Evolutionary conservation across 2,329 filamentous ascomycete species (phyloP).

Genomic region (Myriosclerotinia duriaeana): DNA sequence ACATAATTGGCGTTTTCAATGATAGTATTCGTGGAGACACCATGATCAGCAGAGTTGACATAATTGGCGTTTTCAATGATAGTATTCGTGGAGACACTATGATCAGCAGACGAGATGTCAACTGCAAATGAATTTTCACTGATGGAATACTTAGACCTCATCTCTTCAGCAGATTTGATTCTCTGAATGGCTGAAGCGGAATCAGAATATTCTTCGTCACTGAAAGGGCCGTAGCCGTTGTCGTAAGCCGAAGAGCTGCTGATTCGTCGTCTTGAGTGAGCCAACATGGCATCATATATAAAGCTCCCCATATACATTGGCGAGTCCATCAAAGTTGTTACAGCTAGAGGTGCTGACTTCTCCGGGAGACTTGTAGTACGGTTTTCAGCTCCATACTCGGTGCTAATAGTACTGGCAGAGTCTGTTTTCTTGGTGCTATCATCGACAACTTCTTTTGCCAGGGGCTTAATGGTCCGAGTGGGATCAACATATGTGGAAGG

Average conservation of each 20-base stretch:
- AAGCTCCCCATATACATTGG: background rate
- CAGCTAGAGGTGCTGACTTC: background rate
- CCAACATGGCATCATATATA: background rate
- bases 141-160: background rate
- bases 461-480: background rate
- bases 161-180: background rate
- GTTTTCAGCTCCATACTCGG: too few species aligned
- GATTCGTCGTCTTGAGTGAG: background rate
- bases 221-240: background rate
- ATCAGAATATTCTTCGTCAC: background rate
- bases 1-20: background rate
- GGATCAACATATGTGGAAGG: background rate
- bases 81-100: too few species aligned
- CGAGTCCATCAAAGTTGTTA: background rate
- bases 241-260: conserved; percentile 9
- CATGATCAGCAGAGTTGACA: background rate
- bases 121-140: background rate
- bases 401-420: background rate
- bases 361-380: background rate
- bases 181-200: background rate
- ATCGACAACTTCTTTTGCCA: background rate
- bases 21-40: too few species aligned
- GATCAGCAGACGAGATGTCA: background rate
- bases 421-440: too few species aligned
- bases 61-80: background rate